Evolutionary conservation across 2,329 filamentous ascomycete genomes (phyloP).

Genomic region (Talaromyces atroroseus): DNA sequence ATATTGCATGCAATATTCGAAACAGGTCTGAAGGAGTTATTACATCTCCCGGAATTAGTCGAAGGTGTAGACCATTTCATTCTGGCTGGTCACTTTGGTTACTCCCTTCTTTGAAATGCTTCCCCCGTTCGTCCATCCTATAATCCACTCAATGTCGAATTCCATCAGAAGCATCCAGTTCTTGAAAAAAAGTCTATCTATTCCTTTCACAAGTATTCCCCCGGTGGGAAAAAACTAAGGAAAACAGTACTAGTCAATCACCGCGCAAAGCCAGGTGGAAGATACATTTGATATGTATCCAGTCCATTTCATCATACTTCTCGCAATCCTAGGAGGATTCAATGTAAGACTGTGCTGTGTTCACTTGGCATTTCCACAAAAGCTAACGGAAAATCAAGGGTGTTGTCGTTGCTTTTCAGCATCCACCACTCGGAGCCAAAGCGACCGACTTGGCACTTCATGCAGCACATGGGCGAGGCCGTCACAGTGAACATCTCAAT

Average conservation of each 20-base stretch:
- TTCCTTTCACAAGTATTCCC: background rate
- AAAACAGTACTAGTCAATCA: background rate
- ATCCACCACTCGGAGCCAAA: background rate
- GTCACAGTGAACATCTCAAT: background rate
- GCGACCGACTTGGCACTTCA: background rate
- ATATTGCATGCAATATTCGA: background rate
- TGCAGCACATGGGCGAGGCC: background rate
- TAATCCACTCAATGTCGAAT: background rate
- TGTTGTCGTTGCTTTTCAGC: background rate
- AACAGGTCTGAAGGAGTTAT: background rate
- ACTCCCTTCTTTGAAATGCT: background rate
- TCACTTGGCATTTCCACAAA: background rate
- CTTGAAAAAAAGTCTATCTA: background rate
- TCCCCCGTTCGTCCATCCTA: background rate
- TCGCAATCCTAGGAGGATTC: background rate
- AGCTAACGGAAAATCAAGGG: background rate
- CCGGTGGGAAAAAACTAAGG: background rate
- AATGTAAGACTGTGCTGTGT: background rate
- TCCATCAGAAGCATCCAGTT: background rate
- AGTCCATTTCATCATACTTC: background rate
- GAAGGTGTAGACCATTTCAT: background rate
- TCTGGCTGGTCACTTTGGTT: background rate
- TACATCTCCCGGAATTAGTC: background rate
- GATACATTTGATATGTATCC: background rate
- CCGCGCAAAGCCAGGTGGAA: background rate